Base-by-base conservation (phyloP, 345 rosid species). In the Euphorbia pulcherrima region DNA sequence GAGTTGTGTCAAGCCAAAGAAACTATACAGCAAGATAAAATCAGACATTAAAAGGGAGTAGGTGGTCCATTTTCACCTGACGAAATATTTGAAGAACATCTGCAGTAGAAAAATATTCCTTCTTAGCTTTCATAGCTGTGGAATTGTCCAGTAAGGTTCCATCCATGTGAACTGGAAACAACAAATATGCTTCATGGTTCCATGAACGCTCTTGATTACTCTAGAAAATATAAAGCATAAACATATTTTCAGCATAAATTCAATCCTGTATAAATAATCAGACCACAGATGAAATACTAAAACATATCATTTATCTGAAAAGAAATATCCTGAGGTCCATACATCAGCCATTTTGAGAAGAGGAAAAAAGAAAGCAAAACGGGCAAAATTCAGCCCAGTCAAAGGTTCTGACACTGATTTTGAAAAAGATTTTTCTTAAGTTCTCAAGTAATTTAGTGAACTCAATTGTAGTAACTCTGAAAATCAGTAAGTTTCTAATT, bases 81-180 rank as follows among this genome's bases (percentile, higher is more conserved):
- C 83, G 90, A 63, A 95, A 92, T 82, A 95, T 87, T 65, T 88
- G 86, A 74, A 95, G 96, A 66, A 92, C 96, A 75, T 95, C 94
- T 17, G 88, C 60, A 55, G 92, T 81, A 26, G 97, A 87, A 79
- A 85, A 95, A 69, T 78, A 82, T 77, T 95, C 99, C 82, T 86
- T 92, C 74, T 83, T 92, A 27, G 87, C 85, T 82, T 83, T 90
- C 99, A 92, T 88, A 50, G 78, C 77, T n/a, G 68, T 82, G 69
- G 84, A 76, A 80, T 90, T 84, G 82, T 95, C 99, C 60, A 95
- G 82, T 74, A 95, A 80, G 54, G 97, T 95, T 53, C 99, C 99
- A 81, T 88, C 96, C 86, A 92, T 72, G 76, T 95, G 99, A 76
- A 90, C 97, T 9, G 99, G 99, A 82, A 95, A 95, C 23, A 95